phyloP scores from a whole-genome alignment of 495 filamentous ascomycete genomes.

The Penicillium canariense region DNA sequence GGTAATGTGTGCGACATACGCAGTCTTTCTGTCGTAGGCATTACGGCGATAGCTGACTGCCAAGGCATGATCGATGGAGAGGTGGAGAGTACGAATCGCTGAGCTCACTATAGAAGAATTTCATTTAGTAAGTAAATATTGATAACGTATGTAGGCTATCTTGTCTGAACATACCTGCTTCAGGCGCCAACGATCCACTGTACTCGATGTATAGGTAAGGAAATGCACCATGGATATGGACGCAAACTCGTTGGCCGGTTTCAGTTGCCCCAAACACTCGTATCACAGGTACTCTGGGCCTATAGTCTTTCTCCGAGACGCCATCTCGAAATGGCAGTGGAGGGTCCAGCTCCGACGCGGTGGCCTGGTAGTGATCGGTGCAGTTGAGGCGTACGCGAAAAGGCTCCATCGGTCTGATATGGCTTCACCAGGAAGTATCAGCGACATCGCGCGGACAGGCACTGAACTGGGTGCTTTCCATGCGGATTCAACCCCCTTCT shows the following conservation, averaged over 20 bases:
- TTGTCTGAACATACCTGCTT: conserved; percentile 54
- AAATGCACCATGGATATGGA: conserved; percentile 93
- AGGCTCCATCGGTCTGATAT: conserved; percentile 50
- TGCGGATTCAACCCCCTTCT: background rate
- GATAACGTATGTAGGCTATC: background rate
- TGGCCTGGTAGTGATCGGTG: conserved; percentile 86
- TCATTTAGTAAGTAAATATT: background rate
- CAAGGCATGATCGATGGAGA: conserved; percentile 82
- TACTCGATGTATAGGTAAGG: conserved; percentile 95
- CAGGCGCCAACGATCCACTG: conserved; percentile 60
- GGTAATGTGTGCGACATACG: conserved; percentile 84
- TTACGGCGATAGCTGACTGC: conserved; percentile 78
- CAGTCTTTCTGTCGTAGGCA: conserved; percentile 60
- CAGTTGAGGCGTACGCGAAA: conserved; percentile 91
- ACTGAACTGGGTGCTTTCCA: background rate
- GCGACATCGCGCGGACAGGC: conserved; percentile 25
- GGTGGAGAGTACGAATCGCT: conserved; percentile 69
- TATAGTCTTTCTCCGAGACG: conserved; percentile 48
- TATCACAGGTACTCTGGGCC: conserved; percentile 79
- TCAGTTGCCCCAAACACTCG: conserved; percentile 92
- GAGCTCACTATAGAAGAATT: conserved; percentile 51
- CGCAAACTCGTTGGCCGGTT: conserved; percentile 93
- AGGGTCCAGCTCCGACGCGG: conserved; percentile 79
- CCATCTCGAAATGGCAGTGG: conserved; percentile 58
- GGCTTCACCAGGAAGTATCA: conserved; percentile 25